Evolutionary conservation across 139 green algal species (phyloP), one percentile per base, ranked within the genome.

Genomic region (Deuterostichococcus epilithicus): DNA sequence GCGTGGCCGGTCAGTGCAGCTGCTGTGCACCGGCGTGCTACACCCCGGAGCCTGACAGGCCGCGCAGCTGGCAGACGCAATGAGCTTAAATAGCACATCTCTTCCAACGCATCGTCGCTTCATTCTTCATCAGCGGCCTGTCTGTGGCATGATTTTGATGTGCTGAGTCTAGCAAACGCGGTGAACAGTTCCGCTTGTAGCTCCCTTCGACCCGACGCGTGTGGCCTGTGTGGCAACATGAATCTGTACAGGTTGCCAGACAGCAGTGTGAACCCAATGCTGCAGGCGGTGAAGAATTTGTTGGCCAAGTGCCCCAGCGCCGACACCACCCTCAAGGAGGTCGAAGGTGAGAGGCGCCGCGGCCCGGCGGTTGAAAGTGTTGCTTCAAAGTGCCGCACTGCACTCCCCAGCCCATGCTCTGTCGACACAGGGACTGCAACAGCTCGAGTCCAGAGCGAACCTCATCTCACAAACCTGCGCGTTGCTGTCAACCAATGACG

Each of bases 271-370:
- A 5, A 33, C 13, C 4, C 32, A 22, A 35, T 26, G 37, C 22
- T 74, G 60, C 77, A 82, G 78, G 78, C 78, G 26, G 78, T 83
- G 0, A 79, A 73, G 65, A 35, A 68, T 30, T 73, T 83, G 28
- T 35, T 83, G n/a, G 47, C 71, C 26, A 32, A 20, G 18, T 63
- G 33, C 23, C 25, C 33, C 5, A 79, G 73, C 67, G 58, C 34
- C 23, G 78, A 83, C 26, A 38, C 33, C 6, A 75, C 67, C 3
- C 67, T 83, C 8, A 72, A 76, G n/a, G 72, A 75, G 32, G 30
- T 83, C 15, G 42, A 52, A 28, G 73, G 52, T 63, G 52, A 25
- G 52, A 13, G 3, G 5, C 52, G 18, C 28, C 52, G 10, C 28
- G 18, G 28, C 28, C 42, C 8, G 42, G 10, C 42, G 13, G 10